Base-by-base conservation (phyloP, 331 rosid species). In the Phaseolus coccineus region DNA sequence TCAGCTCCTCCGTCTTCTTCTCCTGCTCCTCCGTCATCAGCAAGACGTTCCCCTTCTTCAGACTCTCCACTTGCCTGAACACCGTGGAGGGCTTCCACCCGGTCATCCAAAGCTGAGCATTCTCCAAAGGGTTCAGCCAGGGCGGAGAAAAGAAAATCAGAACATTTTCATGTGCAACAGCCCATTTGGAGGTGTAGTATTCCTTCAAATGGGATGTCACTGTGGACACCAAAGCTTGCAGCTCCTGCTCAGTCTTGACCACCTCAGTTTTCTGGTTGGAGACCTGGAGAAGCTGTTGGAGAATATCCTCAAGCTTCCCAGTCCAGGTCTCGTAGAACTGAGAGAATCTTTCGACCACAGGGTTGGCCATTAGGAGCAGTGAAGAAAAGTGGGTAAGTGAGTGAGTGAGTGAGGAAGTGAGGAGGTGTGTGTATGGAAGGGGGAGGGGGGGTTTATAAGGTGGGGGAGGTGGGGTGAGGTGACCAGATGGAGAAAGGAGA, bases 111-210 rank as follows among this genome's bases (percentile, higher is more conserved):
- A 19, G 56, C 53, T 48, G 51, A 19, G 80, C 73, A 40, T 58
- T 74, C 56, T 83, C 86, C 37, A 90, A 61, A 7, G 97, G 94
- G 52, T 65, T 85, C 50, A 82, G 9, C 98, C 97, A 94, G 0
- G 81, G 25, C 0, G 91, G 91, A 1, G 83, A 31, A 53, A 86
- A 94, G 86, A 91, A 94, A 0, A 90, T 88, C 0, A 88, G 55
- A 3, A 87, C 91, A n/a, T 94, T 92, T 13, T 86, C 89, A 9
- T 51, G 88, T 6, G 92, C 97, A 0, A 79, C 33, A 2, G 88
- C 90, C 97, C 97, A 94, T 76, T 91, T 94, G 2, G 87, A 81
- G 1, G 87, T 85, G 80, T 89, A 94, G 73, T 84, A 94, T 1
- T 87, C 87, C 63, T 94, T 90, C 30, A 82, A 47, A n/a, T 91